phyloP scores from a whole-genome alignment of 176 grass and related monocot species.

The Triticum urartu region DNA sequence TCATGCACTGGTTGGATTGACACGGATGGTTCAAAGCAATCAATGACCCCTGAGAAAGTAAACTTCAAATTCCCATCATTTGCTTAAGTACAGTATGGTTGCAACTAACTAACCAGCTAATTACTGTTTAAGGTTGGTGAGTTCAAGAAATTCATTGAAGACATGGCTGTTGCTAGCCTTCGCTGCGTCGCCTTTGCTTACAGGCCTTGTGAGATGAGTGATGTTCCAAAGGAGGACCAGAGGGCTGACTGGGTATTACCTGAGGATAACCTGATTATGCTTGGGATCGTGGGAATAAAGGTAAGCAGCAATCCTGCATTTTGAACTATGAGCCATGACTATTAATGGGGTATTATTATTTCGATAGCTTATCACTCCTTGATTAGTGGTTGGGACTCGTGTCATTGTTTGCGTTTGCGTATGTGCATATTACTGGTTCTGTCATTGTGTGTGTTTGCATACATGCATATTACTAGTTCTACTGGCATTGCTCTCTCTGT shows the following conservation, averaged over 20 bases:
- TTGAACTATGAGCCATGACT: neutral
- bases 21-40: slow-evolving; percentile 52
- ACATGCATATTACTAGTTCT: neutral
- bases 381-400: neutral
- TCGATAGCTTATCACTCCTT: neutral
- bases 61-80: slow-evolving; percentile 22
- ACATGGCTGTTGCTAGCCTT: slow-evolving; percentile 77
- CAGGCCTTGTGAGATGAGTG: slow-evolving; percentile 49
- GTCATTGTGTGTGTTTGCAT: neutral
- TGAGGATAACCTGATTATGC: slow-evolving; percentile 72
- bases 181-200: slow-evolving; percentile 91
- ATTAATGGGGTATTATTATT: slow-evolving; percentile 9
- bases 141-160: slow-evolving; percentile 83
- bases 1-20: slow-evolving; percentile 79
- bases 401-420: neutral
- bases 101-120: slow-evolving; percentile 5
- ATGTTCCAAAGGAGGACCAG: slow-evolving; percentile 76
- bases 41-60: slow-evolving; percentile 69
- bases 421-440: neutral
- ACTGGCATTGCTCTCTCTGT: neutral
- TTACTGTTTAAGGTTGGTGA: slow-evolving; percentile 48
- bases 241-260: slow-evolving; percentile 75
- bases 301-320: slow-evolving; percentile 27
- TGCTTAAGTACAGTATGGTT: neutral
- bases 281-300: slow-evolving; percentile 92